Percentiles rank a stretch among this genome's conserved stretches.
Evolutionary conservation across 179 eudicot genomes (phyloP).

Genomic region (Corrigiola litoralis): DNA sequence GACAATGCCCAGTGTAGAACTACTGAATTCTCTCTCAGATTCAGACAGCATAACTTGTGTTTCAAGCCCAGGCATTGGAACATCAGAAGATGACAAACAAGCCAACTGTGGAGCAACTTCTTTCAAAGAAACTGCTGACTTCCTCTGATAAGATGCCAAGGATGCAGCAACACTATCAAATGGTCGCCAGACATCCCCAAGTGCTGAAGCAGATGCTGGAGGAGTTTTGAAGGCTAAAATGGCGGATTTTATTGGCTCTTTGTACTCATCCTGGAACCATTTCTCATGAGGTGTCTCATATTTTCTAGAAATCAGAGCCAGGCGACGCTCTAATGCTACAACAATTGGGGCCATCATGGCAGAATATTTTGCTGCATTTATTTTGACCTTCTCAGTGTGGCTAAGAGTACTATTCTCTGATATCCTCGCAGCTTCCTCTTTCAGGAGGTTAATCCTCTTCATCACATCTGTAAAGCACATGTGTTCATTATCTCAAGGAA

Average conservation of each 20-base stretch:
- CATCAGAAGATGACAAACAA: slow-evolving; percentile 74
- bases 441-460: slow-evolving; percentile 86
- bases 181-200: slow-evolving; percentile 95
- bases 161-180: slow-evolving; percentile 87
- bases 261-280: slow-evolving; percentile 92
- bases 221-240: slow-evolving; percentile 72
- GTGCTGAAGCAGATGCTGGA: slow-evolving; percentile 67
- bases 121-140: slow-evolving; percentile 67
- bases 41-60: slow-evolving; percentile 64
- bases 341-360: slow-evolving; percentile 99
- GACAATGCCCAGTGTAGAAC: slow-evolving; percentile 62
- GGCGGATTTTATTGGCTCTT: slow-evolving; percentile 66
- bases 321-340: slow-evolving; percentile 95
- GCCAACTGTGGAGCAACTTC: slow-evolving; percentile 97
- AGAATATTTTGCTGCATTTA: slow-evolving; percentile 92
- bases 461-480: slow-evolving; percentile 60
- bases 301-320: slow-evolving; percentile 75
- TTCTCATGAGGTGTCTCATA: slow-evolving; percentile 94
- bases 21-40: slow-evolving; percentile 40
- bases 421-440: slow-evolving; percentile 95
- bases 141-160: slow-evolving; percentile 88
- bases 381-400: slow-evolving; percentile 81
- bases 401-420: slow-evolving; percentile 79
- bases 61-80: slow-evolving; percentile 99
- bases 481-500: slow-evolving; percentile 14